Conservation (phyloP, 495 filamentous ascomycete genomes). For the Pyronema omphalodes region DNA sequence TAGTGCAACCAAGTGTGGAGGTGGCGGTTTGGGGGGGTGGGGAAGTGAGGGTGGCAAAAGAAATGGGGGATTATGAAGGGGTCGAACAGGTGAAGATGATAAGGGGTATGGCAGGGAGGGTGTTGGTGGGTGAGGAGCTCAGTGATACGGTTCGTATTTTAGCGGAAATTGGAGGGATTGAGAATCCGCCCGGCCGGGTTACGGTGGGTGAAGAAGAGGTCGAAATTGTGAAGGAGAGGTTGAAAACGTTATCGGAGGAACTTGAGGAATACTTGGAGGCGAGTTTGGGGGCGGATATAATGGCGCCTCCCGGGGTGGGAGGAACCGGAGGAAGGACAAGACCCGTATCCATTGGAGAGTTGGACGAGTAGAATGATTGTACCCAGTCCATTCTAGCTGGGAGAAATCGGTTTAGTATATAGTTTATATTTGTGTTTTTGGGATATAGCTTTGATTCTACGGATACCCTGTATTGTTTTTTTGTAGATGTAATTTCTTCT, state of each 20-base stretch:
- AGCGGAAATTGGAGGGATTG: constrained; percentile 78
- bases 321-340: constrained; percentile 1
- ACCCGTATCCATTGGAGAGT: background rate
- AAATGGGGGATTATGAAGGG: background rate
- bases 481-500: too few species aligned
- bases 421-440: background rate
- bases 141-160: constrained; percentile 79
- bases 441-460: background rate
- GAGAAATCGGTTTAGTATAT: too few species aligned
- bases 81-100: background rate
- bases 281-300: constrained; percentile 50
- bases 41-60: background rate
- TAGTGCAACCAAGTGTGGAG: constrained; percentile 65
- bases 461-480: background rate
- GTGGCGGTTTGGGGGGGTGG: constrained; percentile 5
- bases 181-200: constrained; percentile 85
- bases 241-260: constrained; percentile 92
- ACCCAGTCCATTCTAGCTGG: too few species aligned
- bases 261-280: constrained; percentile 88
- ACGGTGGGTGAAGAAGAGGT: constrained; percentile 87
- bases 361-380: background rate
- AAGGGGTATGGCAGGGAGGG: background rate
- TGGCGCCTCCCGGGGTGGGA: background rate
- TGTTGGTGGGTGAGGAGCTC: constrained; percentile 7
- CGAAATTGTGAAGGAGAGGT: constrained; percentile 77